Evolutionary conservation across 2,329 filamentous ascomycete species (phyloP).

Genomic region (Paecilomyces niveus): DNA sequence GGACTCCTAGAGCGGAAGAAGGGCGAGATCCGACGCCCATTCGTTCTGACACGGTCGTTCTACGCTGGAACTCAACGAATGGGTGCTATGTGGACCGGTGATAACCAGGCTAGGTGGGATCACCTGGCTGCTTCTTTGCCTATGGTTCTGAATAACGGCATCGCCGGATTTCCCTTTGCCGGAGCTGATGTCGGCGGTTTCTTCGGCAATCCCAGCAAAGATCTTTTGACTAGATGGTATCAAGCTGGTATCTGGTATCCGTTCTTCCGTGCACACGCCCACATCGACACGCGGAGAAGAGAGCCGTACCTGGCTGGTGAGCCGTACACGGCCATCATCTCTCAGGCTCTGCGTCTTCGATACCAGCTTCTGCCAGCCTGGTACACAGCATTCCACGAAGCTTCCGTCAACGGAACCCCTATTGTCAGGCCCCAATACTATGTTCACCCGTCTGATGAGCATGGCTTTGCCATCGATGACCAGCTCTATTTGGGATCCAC

Average conservation of each 20-base stretch:
- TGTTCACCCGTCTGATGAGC: conserved; percentile 77
- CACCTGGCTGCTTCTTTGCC: conserved; percentile 84
- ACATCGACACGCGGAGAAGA: conserved; percentile 89
- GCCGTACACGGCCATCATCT: conserved; percentile 79
- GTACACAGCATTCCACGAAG: conserved; percentile 96
- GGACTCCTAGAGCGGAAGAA: conserved; percentile 78
- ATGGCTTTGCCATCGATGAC: conserved; percentile 81
- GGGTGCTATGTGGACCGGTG: conserved; percentile 97
- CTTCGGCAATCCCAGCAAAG: conserved; percentile 92
- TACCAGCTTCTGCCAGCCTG: conserved; percentile 86
- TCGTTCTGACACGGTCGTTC: conserved; percentile 87
- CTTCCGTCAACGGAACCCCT: conserved; percentile 72
- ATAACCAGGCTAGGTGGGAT: conserved; percentile 90
- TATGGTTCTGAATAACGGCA: conserved; percentile 89
- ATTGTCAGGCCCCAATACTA: conserved; percentile 92
- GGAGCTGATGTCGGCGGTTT: conserved; percentile 96
- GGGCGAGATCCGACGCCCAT: conserved; percentile 77
- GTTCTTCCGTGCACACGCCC: conserved; percentile 94
- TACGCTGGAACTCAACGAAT: conserved; percentile 84
- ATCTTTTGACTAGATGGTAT: conserved; percentile 90
- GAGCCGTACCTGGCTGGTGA: conserved; percentile 86
- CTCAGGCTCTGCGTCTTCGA: conserved; percentile 76
- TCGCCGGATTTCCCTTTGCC: conserved; percentile 87
- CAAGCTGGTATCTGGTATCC: conserved; percentile 95
- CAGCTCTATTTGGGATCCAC: conserved; percentile 87